A percentile compares a stretch with the other conserved stretches of the same genome.
These are phyloP conservation scores for Bipolaris sorokiniana DNA, from an alignment of 2,329 filamentous ascomycete species.

Conservation along the genomic window DNA sequence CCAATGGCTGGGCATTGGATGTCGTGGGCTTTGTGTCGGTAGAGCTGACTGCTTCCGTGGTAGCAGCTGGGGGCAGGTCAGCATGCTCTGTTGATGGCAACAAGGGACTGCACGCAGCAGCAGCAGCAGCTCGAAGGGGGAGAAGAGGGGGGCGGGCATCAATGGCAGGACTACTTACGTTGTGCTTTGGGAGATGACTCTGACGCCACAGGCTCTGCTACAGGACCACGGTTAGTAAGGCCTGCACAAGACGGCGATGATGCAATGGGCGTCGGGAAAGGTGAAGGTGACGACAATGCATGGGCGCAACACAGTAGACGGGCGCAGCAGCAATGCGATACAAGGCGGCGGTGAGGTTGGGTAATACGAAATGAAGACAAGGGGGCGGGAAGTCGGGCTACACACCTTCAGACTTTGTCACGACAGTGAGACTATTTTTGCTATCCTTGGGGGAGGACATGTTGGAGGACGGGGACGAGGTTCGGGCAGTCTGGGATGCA, in stretches of 20 bases:
- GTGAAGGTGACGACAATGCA: constrained; percentile 9
- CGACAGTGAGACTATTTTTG: constrained; percentile 41
- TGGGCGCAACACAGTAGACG: constrained; percentile 12
- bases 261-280: constrained; percentile 8
- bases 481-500: constrained; percentile 43
- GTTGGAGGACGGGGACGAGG: constrained; percentile 45
- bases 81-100: constrained; percentile 19
- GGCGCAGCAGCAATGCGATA: background rate
- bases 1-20: constrained; percentile 57
- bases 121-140: background rate
- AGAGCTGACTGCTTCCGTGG: constrained; percentile 27
- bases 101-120: constrained; percentile 5
- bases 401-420: constrained; percentile 47
- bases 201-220: constrained; percentile 34
- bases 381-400: constrained; percentile 13
- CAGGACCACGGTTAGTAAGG: constrained; percentile 28
- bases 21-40: constrained; percentile 43
- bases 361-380: constrained; percentile 1
- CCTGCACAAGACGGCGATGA: constrained; percentile 12
- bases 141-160: constrained; percentile 1
- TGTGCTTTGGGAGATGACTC: constrained; percentile 32
- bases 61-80: constrained; percentile 28
- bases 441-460: constrained; percentile 50
- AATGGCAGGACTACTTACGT: constrained; percentile 27
- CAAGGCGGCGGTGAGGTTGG: constrained; percentile 2